Evolutionary conservation across 75 land plant genomes (phyloP), one percentile per base, ranked within the genome.

Genomic region (Selaginella tamariscina): DNA sequence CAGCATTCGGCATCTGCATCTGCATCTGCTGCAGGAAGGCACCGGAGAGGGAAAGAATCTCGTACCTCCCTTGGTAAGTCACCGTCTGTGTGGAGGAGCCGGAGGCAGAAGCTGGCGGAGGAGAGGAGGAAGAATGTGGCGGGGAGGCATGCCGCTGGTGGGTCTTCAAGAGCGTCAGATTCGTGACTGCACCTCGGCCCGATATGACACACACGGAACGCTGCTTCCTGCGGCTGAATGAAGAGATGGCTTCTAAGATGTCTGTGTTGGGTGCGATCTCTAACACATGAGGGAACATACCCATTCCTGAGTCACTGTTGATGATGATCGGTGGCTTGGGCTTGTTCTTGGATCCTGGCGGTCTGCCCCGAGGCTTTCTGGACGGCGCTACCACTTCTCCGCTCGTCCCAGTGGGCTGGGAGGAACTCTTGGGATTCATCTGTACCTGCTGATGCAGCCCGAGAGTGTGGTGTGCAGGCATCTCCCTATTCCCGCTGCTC

Each of bases 251-350:
- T 5, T 59, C 62, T 23, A 26, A 8, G 23, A 59, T 59, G 62
- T 59, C 62, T 8, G 24, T 23, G 24, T 27, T 27, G 24, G 62
- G 26, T 23, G 62, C 62, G 23, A 59, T 27, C 62, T 59, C 62
- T 23, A 59, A 21, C 18, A 59, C 62, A n/a, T 59, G 62, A 9
- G 62, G 62, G 24, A 8, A 8, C 62, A 59, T 59, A 8, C 62
- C 62, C 8, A 21, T 8, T 5, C 62, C 62, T n/a, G 62, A 9
- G 62, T 59, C 62, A 9, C 62, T 5, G n/a, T 8, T 59, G 23
- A 59, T 59, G 62, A 59, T 59, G 23, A 59, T 59, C 18, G 62
- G 62, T n/a, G 62, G 62, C 62, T 59, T 59, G 24, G 62, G 62
- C 62, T 59, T 59, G 62, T 59, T 59, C 62, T 59, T 59, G 24